A percentile compares a stretch with the other conserved stretches of the same genome.
These are phyloP conservation scores for Immersiporthe knoxdaviesiana DNA, from an alignment of 2,329 filamentous ascomycete species.

Conservation along the genomic window DNA sequence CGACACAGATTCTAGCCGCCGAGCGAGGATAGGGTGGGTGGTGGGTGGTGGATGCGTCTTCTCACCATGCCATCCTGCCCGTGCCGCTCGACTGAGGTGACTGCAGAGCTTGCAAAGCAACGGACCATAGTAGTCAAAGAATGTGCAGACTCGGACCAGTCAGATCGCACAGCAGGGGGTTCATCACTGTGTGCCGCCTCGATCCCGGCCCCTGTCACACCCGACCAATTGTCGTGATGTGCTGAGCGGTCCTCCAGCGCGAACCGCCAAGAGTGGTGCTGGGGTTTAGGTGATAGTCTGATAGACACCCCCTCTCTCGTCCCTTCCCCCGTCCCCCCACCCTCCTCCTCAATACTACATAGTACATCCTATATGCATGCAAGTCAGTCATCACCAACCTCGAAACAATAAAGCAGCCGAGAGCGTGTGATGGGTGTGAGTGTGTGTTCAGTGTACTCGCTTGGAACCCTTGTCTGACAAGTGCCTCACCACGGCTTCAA, in stretches of 20 bases:
- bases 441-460: not conserved
- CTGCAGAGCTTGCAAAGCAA: not conserved
- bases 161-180: slow-evolving; percentile 7
- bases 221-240: slow-evolving; percentile 10
- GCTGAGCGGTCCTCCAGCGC: slow-evolving; percentile 13
- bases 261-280: slow-evolving; percentile 16
- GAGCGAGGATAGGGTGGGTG: not conserved
- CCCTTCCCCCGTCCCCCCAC: no score
- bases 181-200: slow-evolving; percentile 19
- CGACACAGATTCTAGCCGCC: slow-evolving; percentile 3
- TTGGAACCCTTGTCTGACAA: not conserved
- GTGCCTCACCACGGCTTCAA: not conserved
- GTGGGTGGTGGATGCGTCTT: no score
- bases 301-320: not conserved
- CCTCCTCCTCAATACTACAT: not conserved
- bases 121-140: no score
- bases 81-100: not conserved
- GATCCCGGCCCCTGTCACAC: slow-evolving; percentile 22
- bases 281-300: not conserved
- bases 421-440: slow-evolving; percentile 10
- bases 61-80: not conserved
- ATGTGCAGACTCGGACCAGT: slow-evolving; percentile 13
- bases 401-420: slow-evolving; percentile 12
- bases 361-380: not conserved
- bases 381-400: slow-evolving; percentile 18